Evolutionary conservation across 257 asterid species (phyloP), one percentile per base, ranked within the genome.

Genomic region (Solanum appendiculatum): DNA sequence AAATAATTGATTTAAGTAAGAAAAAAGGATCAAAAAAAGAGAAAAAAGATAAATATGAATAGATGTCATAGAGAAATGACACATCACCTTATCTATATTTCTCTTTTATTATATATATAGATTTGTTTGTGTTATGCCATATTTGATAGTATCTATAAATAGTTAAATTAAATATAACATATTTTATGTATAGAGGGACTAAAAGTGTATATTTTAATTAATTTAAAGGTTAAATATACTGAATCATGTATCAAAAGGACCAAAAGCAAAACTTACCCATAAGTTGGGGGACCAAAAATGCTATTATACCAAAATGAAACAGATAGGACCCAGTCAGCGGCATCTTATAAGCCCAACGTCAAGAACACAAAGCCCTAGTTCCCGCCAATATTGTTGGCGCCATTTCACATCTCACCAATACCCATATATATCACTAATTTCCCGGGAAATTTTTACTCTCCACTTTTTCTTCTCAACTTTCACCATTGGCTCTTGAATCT

Each of bases 311-410:
- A 15, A 40, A 75, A 2, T 25, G 27, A 46, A 29, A 46, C 4
- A 9, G 11, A 46, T 2, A 46, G 68, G n/a, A 46, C 42, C 29
- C 36, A 48, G 42, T 80, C 68, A 80, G 73, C 34, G 29, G 83
- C 40, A 54, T 75, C 70, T 5, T 2, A 1, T 20, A 39, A 31
- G 75, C 68, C 21, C n/a, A 20, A 64, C 11, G 3, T 14, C 13
- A 46, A 14, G 37, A 68, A 25, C 29, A 70, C 51, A 12, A 8
- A 82, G 85, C 92, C 91, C 91, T 86, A 77, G 37, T 92, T 92
- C 95, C 94, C 95, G 95, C 97, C 93, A 92, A 90, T 46, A 34
- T 23, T 9, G 48, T 91, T 92, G 88, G 92, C 94, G 95, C 93
- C 87, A 86, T 85, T 73, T 78, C 82, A 83, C 40, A 64, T 8